Conservation (phyloP, 495 filamentous ascomycete species). For the Penicillium cosmopolitanum region DNA sequence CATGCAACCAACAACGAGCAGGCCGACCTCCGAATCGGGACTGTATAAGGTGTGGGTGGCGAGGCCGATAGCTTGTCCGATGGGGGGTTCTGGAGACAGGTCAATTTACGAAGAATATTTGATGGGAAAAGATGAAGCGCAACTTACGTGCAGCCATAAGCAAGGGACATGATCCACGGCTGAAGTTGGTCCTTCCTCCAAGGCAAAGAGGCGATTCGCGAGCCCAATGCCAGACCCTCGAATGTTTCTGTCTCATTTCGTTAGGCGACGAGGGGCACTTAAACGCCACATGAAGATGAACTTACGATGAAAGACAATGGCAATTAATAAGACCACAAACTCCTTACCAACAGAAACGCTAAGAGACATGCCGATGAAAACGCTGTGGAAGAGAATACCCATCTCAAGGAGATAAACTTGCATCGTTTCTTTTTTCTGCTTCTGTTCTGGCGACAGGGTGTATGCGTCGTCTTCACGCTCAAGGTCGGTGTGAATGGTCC, state of each 20-base stretch:
- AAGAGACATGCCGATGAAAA: conserved; percentile 83
- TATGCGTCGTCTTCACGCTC: conserved; percentile 23
- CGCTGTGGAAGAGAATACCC: conserved; percentile 79
- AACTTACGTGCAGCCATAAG: conserved; percentile 64
- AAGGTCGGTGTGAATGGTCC: conserved; percentile 20
- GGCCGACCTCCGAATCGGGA: conserved; percentile 63
- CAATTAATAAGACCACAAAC: conserved; percentile 72
- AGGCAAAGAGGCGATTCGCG: conserved; percentile 55
- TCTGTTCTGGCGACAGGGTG: conserved; percentile 25
- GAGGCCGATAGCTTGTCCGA: conserved; percentile 82
- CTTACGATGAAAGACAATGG: conserved; percentile 73
- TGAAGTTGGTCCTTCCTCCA: conserved; percentile 37
- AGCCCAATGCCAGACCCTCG: conserved; percentile 70
- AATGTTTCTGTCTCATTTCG: conserved; percentile 47
- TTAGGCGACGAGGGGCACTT: background rate
- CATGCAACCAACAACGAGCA: conserved; percentile 69
- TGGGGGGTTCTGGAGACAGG: conserved; percentile 66
- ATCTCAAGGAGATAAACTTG: conserved; percentile 76
- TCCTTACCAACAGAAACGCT: conserved; percentile 70
- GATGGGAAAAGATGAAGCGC: background rate
- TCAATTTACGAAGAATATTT: background rate
- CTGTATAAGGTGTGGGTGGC: conserved; percentile 62
- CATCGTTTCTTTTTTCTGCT: conserved; percentile 44
- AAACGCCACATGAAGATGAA: background rate
- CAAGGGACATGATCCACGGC: conserved; percentile 84